These are phyloP conservation scores for Rhizomucor miehei DNA, from an alignment of 371 early-diverging fungal genomes.

Conservation along the genomic window DNA sequence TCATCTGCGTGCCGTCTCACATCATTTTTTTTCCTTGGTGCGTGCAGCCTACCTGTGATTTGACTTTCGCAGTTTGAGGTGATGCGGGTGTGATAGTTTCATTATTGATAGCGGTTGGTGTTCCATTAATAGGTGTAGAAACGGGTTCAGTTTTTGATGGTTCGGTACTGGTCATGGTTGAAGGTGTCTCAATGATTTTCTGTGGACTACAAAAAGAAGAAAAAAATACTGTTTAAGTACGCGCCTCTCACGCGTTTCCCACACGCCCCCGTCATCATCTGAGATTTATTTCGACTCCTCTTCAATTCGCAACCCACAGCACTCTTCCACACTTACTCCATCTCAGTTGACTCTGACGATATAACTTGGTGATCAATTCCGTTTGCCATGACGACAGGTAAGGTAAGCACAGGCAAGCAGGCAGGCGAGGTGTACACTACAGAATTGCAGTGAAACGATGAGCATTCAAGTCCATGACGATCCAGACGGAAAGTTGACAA, in stretches of 20 bases:
- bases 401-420: neutral
- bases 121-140: neutral
- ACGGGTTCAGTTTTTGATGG: neutral
- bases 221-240: too few species aligned
- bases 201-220: neutral
- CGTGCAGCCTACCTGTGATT: slow-evolving; percentile 1
- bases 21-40: too few species aligned
- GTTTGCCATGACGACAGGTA: slow-evolving; percentile 10
- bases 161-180: neutral
- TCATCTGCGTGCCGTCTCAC: too few species aligned
- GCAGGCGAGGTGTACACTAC: neutral
- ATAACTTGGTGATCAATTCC: slow-evolving; percentile 12
- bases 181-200: neutral
- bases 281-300: neutral
- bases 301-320: neutral
- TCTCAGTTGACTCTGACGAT: slow-evolving; percentile 4
- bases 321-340: slow-evolving; percentile 10
- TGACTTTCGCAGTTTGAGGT: slow-evolving; percentile 4
- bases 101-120: slow-evolving; percentile 4
- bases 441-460: neutral
- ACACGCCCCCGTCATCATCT: neutral
- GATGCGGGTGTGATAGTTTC: slow-evolving; percentile 13
- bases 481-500: neutral
- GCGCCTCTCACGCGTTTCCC: too few species aligned
- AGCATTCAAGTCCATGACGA: neutral